Percentiles rank a stretch among this genome's conserved stretches.
These are phyloP conservation scores for Candida verbasci DNA, from an alignment of 805 yeast species.

Conservation along the genomic window DNA sequence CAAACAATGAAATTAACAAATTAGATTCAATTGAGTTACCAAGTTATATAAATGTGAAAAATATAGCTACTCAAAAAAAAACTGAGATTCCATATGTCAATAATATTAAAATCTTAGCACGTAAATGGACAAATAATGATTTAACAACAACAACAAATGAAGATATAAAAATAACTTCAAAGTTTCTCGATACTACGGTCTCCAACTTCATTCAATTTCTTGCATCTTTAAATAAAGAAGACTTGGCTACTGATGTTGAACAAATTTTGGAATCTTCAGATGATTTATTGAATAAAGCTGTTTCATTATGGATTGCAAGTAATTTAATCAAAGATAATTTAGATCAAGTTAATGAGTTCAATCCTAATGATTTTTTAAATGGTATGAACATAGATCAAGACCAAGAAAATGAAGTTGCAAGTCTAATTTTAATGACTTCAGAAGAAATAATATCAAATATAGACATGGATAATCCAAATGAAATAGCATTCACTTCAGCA, in stretches of 20 bases:
- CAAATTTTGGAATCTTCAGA: conserved; percentile 12
- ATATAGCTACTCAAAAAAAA: conserved; percentile 15
- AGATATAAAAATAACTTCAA: conserved; percentile 9
- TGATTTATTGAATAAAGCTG: conserved; percentile 9
- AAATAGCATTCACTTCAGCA: conserved; percentile 34
- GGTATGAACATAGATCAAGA: conserved; percentile 10
- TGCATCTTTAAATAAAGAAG: conserved; percentile 8
- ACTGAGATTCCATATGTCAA: background rate
- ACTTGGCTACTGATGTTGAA: conserved; percentile 9
- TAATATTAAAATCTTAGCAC: conserved; percentile 8
- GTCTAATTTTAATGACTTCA: conserved; percentile 31
- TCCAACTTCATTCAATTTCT: conserved; percentile 8
- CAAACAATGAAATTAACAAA: background rate
- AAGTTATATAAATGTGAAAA: conserved; percentile 29
- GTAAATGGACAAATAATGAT: conserved; percentile 7
- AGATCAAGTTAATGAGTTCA: conserved; percentile 14
- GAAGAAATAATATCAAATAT: conserved; percentile 25
- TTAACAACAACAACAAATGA: background rate
- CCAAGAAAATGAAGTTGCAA: conserved; percentile 19
- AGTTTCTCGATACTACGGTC: conserved; percentile 18
- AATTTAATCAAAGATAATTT: conserved; percentile 8
- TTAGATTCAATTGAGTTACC: conserved; percentile 35
- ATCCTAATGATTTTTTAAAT: conserved; percentile 19
- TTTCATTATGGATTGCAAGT: conserved; percentile 32
- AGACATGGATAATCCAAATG: conserved; percentile 10